A percentile compares a stretch with the other conserved stretches of the same genome.
These are phyloP conservation scores for Pichia ethanolica DNA, from an alignment of 805 yeast genomes.

Conservation along the genomic window DNA sequence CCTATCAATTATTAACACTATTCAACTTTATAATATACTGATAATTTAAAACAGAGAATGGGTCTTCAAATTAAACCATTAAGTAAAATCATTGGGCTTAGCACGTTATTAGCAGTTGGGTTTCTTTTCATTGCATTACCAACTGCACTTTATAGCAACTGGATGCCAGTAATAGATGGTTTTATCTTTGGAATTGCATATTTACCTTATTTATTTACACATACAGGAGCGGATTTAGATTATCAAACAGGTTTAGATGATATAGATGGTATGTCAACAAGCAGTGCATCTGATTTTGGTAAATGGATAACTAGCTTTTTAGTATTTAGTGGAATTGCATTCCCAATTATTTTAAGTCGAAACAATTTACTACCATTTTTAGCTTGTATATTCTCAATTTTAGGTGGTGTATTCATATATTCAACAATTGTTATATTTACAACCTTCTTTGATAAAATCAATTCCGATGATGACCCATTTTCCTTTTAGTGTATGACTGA, in stretches of 20 bases:
- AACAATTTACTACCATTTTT: constrained; percentile 58
- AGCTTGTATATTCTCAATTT: constrained; percentile 69
- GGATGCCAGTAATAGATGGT: constrained; percentile 78
- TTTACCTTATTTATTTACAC: constrained; percentile 56
- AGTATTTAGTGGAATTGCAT: constrained; percentile 62
- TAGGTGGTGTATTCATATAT: constrained; percentile 82
- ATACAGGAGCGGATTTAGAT: constrained; percentile 30
- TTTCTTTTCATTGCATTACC: constrained; percentile 82
- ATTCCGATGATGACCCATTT: constrained; percentile 30
- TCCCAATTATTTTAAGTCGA: constrained; percentile 75
- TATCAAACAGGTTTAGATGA: constrained; percentile 41
- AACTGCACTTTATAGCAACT: constrained; percentile 80
- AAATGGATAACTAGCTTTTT: constrained; percentile 72
- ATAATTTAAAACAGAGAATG: not conserved
- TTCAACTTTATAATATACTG: too few species aligned
- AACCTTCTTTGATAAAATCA: constrained; percentile 59
- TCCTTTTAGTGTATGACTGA: not conserved
- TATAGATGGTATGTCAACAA: constrained; percentile 45
- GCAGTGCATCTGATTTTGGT: constrained; percentile 64
- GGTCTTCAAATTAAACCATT: constrained; percentile 43
- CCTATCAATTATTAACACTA: too few species aligned
- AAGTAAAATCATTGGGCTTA: constrained; percentile 67
- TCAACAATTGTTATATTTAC: constrained; percentile 78
- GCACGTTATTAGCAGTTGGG: constrained; percentile 84
- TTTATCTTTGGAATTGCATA: constrained; percentile 63